Conservation (phyloP, 192 early-diverging fungal species). For the Phycomyces blakesleeanus region DNA sequence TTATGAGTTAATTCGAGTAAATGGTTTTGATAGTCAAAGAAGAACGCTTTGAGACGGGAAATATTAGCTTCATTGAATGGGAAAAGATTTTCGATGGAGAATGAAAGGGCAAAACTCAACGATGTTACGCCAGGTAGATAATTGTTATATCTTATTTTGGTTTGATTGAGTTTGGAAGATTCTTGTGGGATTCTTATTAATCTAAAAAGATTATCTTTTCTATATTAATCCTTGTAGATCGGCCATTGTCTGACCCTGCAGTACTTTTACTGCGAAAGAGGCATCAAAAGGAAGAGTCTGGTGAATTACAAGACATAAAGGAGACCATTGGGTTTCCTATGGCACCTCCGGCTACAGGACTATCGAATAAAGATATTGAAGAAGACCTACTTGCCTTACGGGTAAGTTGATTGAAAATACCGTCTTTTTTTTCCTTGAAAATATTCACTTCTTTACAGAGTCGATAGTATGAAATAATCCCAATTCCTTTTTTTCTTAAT, state of each 20-base stretch:
- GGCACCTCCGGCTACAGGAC: constrained; percentile 26
- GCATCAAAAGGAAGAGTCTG: constrained; percentile 30
- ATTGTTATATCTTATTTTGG: no score
- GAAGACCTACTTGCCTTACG: constrained; percentile 42
- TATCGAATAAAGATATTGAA: constrained; percentile 31
- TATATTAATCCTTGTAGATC: background rate
- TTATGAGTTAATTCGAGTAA: no score
- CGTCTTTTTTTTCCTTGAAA: constrained; percentile 6
- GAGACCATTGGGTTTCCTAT: constrained; percentile 41
- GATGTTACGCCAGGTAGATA: constrained; percentile 19
- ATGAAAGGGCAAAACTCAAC: constrained; percentile 26
- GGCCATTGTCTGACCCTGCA: constrained; percentile 29
- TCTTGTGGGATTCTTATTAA: background rate
- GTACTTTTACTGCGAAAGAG: constrained; percentile 36
- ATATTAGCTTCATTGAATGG: constrained; percentile 23
- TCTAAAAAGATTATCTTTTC: background rate
- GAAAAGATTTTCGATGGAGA: constrained; percentile 32
- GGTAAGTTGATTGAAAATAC: constrained; percentile 18
- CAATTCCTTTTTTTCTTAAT: no score
- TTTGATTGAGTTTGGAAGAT: no score
- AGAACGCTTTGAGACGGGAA: constrained; percentile 29
- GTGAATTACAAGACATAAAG: constrained; percentile 39
- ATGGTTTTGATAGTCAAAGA: constrained; percentile 17
- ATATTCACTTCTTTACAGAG: background rate
- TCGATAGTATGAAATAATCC: background rate